These are phyloP conservation scores for Oryza rufipogon DNA, from an alignment of 176 grass and related monocot genomes.

Conservation along the genomic window DNA sequence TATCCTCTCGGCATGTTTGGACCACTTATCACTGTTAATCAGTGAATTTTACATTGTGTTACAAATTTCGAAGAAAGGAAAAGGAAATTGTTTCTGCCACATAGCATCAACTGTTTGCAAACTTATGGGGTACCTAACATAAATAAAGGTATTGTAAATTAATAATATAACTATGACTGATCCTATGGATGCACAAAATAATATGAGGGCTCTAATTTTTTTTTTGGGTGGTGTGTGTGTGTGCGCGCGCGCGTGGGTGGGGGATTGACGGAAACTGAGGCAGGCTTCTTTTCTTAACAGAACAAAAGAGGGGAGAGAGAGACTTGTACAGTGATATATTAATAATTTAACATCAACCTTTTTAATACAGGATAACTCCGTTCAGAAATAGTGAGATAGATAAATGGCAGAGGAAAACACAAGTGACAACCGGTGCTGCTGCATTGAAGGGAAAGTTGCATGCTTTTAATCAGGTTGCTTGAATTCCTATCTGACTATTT, in stretches of 20 bases:
- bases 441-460: conserved; percentile 90
- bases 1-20: not conserved
- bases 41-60: not conserved
- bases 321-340: not conserved
- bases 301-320: not conserved
- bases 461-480: conserved; percentile 84
- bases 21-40: not conserved
- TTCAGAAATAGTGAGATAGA: conserved; percentile 83
- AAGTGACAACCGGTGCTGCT: conserved; percentile 81
- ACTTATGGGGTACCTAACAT: not conserved
- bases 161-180: not conserved
- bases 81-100: not conserved
- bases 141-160: not conserved
- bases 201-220: not conserved
- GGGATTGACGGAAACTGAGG: not conserved
- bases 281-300: not conserved
- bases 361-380: conserved; percentile 61
- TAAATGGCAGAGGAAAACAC: conserved; percentile 97
- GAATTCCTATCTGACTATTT: conserved; percentile 33
- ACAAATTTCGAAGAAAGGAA: not conserved
- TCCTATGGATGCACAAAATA: not conserved
- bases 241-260: no score
- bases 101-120: not conserved
- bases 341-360: not conserved
- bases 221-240: not conserved